Evolutionary conservation across 768 basidiomycete genomes (phyloP).

Genomic region (Trametes cingulata): DNA sequence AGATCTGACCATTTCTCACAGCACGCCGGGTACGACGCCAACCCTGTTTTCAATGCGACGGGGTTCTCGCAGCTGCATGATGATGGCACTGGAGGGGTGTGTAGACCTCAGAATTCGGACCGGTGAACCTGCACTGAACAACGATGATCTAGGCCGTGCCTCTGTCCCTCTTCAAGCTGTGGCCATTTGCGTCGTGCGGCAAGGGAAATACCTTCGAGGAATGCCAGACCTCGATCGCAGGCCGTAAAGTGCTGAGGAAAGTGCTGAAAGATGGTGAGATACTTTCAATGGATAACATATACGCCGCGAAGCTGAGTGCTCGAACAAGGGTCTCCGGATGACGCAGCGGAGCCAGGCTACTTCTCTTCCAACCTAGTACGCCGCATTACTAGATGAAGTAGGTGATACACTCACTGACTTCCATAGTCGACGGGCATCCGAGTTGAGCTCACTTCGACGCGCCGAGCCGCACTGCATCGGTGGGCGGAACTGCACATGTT

Average conservation of each 20-base stretch:
- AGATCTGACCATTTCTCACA: slow-evolving; percentile 8
- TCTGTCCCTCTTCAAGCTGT: slow-evolving; percentile 64
- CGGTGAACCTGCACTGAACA: not conserved
- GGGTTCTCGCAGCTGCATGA: slow-evolving; percentile 69
- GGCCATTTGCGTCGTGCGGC: slow-evolving; percentile 50
- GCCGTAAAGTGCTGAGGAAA: slow-evolving; percentile 50
- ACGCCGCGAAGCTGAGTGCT: not conserved
- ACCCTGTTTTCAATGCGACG: slow-evolving; percentile 39
- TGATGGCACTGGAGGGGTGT: slow-evolving; percentile 60
- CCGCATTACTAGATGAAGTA: slow-evolving; percentile 54
- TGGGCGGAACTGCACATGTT: slow-evolving; percentile 34
- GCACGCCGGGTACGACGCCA: slow-evolving; percentile 43
- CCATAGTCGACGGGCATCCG: slow-evolving; percentile 55
- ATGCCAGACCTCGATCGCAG: slow-evolving; percentile 49
- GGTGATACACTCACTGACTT: slow-evolving; percentile 30
- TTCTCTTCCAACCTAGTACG: slow-evolving; percentile 61
- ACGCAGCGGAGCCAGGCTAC: slow-evolving; percentile 65
- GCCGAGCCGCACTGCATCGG: slow-evolving; percentile 59
- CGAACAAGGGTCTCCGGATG: slow-evolving; percentile 52
- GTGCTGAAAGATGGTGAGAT: slow-evolving; percentile 48
- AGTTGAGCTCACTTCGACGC: slow-evolving; percentile 60
- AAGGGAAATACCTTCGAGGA: slow-evolving; percentile 42
- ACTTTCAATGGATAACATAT: no score
- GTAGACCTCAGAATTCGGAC: no score
- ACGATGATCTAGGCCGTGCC: slow-evolving; percentile 34